Conservation (phyloP, 192 early-diverging fungal species). For the Mortierella alpina region DNA sequence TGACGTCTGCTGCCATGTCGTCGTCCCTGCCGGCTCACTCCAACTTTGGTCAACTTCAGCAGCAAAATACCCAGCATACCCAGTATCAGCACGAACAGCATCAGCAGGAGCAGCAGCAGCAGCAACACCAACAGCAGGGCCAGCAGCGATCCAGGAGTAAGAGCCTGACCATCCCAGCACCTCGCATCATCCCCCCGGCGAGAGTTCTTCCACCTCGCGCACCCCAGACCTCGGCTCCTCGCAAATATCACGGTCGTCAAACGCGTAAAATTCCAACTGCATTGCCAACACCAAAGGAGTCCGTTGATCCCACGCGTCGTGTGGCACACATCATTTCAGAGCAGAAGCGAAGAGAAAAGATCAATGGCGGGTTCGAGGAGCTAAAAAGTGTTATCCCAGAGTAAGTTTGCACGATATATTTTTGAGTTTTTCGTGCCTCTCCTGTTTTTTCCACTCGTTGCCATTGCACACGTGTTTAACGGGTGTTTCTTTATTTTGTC, state of each 20-base stretch:
- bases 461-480: too few relatives aligned
- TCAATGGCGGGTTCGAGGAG: constrained; percentile 59
- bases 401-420: neutral
- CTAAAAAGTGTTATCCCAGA: constrained; percentile 57
- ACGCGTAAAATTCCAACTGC: constrained; percentile 31
- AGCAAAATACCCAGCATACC: constrained; percentile 3
- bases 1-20: constrained; percentile 39
- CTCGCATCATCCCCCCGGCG: constrained; percentile 40
- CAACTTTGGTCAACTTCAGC: constrained; percentile 28
- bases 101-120: constrained; percentile 7
- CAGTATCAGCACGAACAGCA: constrained; percentile 22
- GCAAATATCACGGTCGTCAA: constrained; percentile 49
- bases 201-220: constrained; percentile 36
- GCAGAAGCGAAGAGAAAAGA: constrained; percentile 59
- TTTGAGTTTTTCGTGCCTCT: constrained; percentile 1
- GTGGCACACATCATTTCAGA: constrained; percentile 57
- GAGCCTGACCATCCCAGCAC: constrained; percentile 44
- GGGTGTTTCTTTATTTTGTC: neutral
- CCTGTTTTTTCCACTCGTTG: constrained; percentile 3
- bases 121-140: constrained; percentile 4
- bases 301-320: constrained; percentile 46
- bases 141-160: constrained; percentile 39
- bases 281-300: constrained; percentile 13
- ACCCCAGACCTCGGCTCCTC: constrained; percentile 41
- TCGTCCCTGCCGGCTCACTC: constrained; percentile 25